These are phyloP conservation scores for Lineolata rhizophorae DNA, from an alignment of 495 filamentous ascomycete genomes.

Conservation along the genomic window DNA sequence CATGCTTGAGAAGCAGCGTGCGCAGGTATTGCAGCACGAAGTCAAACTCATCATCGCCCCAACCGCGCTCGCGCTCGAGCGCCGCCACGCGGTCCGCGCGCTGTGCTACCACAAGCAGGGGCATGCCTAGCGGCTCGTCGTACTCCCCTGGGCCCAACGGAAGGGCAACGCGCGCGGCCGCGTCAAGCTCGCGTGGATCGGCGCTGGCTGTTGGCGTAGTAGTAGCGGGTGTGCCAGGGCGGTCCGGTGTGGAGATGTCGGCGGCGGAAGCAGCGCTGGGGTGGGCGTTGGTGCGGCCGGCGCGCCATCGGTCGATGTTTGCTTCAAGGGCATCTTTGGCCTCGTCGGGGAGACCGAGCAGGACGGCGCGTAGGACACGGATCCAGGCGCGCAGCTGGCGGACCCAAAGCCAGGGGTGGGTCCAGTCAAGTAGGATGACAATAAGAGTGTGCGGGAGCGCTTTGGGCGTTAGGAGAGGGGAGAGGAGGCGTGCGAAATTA, in stretches of 20 bases:
- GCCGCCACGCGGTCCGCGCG: slow-evolving; percentile 80
- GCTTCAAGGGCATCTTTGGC: slow-evolving; percentile 69
- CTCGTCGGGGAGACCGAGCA: slow-evolving; percentile 51
- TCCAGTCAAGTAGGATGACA: slow-evolving; percentile 81
- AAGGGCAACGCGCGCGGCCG: slow-evolving; percentile 37
- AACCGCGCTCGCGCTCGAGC: slow-evolving; percentile 65
- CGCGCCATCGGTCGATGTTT: slow-evolving; percentile 42
- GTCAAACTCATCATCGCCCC: slow-evolving; percentile 90
- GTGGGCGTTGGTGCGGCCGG: slow-evolving; percentile 29
- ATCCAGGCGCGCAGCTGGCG: slow-evolving; percentile 77
- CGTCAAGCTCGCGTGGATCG: too few species aligned
- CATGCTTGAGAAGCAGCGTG: slow-evolving; percentile 72
- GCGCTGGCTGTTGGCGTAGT: slow-evolving; percentile 1
- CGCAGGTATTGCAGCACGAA: slow-evolving; percentile 74
- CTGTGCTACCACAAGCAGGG: slow-evolving; percentile 82
- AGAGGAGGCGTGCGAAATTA: slow-evolving; percentile 55
- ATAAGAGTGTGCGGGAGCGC: slow-evolving; percentile 74
- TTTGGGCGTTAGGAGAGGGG: slow-evolving; percentile 65
- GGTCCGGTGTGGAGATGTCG: too few species aligned
- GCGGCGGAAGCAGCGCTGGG: slow-evolving; percentile 24
- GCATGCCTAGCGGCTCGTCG: slow-evolving; percentile 76
- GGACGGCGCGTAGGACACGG: slow-evolving; percentile 49
- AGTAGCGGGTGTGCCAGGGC: too few species aligned
- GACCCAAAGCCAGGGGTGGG: slow-evolving; percentile 79
- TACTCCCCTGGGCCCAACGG: slow-evolving; percentile 81